Conservation (phyloP, 495 filamentous ascomycete species). For the Chlorociboria aeruginascens region DNA sequence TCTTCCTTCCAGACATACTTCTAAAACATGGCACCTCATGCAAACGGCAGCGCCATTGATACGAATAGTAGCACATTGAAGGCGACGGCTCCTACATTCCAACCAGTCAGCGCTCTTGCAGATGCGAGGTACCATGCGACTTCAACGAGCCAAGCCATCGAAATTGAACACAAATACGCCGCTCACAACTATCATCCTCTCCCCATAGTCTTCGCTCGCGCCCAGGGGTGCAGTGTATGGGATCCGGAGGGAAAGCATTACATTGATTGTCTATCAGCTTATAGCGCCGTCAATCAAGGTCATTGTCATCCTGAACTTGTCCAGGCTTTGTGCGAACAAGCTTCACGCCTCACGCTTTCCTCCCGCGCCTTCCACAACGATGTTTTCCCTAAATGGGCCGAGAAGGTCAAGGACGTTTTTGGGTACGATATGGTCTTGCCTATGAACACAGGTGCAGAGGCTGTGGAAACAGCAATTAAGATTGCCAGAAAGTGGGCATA, state of each 20-base stretch:
- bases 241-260: slow-evolving; percentile 96
- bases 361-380: slow-evolving; percentile 98
- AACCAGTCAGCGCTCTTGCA: slow-evolving; percentile 31
- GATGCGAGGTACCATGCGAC: slow-evolving; percentile 60
- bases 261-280: slow-evolving; percentile 95
- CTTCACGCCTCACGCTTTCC: slow-evolving; percentile 79
- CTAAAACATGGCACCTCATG: slow-evolving; percentile 44
- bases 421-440: slow-evolving; percentile 98
- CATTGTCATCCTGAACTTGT: slow-evolving; percentile 97
- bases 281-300: slow-evolving; percentile 96
- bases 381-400: slow-evolving; percentile 92
- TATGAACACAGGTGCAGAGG: slow-evolving; percentile 98
- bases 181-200: slow-evolving; percentile 99
- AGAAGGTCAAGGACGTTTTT: slow-evolving; percentile 76
- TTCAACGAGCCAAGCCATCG: slow-evolving; percentile 68
- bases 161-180: slow-evolving; percentile 69
- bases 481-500: slow-evolving; percentile 98
- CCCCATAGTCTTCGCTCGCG: slow-evolving; percentile 79
- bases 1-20: too few relatives aligned
- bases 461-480: slow-evolving; percentile 97
- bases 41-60: slow-evolving; percentile 23
- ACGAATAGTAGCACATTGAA: slow-evolving; percentile 24
- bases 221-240: slow-evolving; percentile 80
- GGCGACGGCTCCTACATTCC: slow-evolving; percentile 38
- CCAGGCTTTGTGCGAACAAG: slow-evolving; percentile 81